Conservation (phyloP, 2,329 filamentous ascomycete species). For the Pseudocercospora macadamiae region DNA sequence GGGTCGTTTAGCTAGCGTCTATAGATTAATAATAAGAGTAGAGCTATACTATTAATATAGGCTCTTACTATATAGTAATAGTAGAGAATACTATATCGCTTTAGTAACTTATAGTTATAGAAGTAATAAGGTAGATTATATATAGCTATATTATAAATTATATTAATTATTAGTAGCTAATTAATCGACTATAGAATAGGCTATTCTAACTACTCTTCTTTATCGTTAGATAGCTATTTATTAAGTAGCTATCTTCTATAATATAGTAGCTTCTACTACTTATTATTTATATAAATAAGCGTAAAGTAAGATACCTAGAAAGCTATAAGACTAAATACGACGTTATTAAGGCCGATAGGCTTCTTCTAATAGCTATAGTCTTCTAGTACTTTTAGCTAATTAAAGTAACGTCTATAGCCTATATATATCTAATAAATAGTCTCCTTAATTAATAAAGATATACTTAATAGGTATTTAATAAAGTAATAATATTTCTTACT, state of each 20-base stretch:
- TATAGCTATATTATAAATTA: background rate
- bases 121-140: background rate
- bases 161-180: too few relatives aligned
- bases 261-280: too few relatives aligned
- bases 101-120: background rate
- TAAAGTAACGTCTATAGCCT: slow-evolving; percentile 12
- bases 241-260: slow-evolving; percentile 2
- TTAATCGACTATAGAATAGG: too few relatives aligned
- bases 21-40: background rate
- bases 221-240: too few relatives aligned
- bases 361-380: too few relatives aligned
- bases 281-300: background rate
- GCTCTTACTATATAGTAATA: background rate
- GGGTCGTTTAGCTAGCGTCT: too few relatives aligned
- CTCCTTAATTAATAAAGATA: slow-evolving; percentile 16
- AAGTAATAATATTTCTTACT: background rate
- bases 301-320: slow-evolving; percentile 11
- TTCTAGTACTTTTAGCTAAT: background rate
- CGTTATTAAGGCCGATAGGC: slow-evolving; percentile 10
- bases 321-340: slow-evolving; percentile 12
- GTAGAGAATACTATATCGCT: background rate
- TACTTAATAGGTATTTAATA: slow-evolving; percentile 8
- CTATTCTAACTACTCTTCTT: too few relatives aligned
- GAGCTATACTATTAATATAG: background rate
- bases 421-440: slow-evolving; percentile 15